These are phyloP conservation scores for Kwoniella sp. DNA, from an alignment of 768 basidiomycete species.

Conservation along the genomic window DNA sequence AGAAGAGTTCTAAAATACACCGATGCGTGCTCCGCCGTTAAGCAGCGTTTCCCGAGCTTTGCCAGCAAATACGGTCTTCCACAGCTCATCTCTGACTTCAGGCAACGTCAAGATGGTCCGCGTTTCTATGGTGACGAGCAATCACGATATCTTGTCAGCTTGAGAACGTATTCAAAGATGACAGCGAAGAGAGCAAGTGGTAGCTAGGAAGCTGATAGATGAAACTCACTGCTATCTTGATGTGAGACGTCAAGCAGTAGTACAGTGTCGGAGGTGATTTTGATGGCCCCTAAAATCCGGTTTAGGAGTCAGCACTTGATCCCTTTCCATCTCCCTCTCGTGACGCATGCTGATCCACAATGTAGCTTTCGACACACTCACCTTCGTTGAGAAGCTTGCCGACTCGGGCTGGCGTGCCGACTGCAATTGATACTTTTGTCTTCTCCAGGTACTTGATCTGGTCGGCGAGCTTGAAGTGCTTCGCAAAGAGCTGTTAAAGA, in stretches of 20 bases:
- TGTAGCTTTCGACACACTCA: conserved; percentile 38
- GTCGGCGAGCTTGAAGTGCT: conserved; percentile 86
- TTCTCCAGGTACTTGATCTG: conserved; percentile 79
- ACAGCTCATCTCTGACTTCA: conserved; percentile 52
- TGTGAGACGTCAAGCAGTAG: conserved; percentile 43
- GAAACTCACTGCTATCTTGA: conserved; percentile 45
- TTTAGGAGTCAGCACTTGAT: conserved; percentile 2
- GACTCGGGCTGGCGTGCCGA: conserved; percentile 87
- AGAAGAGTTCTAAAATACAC: conserved; percentile 36
- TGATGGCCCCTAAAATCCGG: conserved; percentile 35
- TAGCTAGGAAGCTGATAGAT: too few species aligned
- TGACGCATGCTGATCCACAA: too few species aligned
- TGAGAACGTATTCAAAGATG: neutral
- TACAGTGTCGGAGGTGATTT: conserved; percentile 42
- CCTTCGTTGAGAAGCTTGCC: conserved; percentile 69
- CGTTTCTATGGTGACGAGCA: conserved; percentile 44
- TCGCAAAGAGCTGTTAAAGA: conserved; percentile 71
- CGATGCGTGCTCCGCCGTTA: conserved; percentile 42
- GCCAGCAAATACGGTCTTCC: conserved; percentile 51
- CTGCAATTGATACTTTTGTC: conserved; percentile 85
- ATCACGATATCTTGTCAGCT: neutral
- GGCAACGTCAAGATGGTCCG: conserved; percentile 50
- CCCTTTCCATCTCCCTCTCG: conserved; percentile 5
- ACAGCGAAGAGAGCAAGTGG: neutral
- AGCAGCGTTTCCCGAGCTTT: conserved; percentile 40